A percentile compares a stretch with the other conserved stretches of the same genome.
These are phyloP conservation scores for Xylaria multiplex DNA, from an alignment of 2,329 filamentous ascomycete genomes.

Conservation along the genomic window DNA sequence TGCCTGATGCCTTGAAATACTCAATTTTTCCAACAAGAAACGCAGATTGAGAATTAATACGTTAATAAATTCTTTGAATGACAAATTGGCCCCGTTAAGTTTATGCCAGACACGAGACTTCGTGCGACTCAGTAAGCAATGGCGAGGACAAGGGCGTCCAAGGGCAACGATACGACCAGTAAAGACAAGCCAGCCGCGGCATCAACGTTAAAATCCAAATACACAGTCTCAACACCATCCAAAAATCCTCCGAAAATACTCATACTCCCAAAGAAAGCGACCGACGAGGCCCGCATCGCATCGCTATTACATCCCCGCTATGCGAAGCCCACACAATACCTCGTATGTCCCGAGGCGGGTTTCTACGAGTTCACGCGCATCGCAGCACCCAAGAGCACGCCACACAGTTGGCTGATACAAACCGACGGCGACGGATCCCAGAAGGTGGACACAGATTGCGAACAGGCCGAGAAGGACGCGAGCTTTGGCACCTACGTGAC, in stretches of 20 bases:
- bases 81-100: background rate
- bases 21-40: background rate
- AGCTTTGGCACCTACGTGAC: constrained; percentile 59
- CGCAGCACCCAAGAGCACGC: constrained; percentile 61
- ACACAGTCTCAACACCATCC: constrained; percentile 54
- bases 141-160: constrained; percentile 62
- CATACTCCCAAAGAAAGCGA: constrained; percentile 67
- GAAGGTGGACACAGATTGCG: constrained; percentile 18
- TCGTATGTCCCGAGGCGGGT: constrained; percentile 69
- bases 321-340: constrained; percentile 65
- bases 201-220: constrained; percentile 46
- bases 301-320: constrained; percentile 69
- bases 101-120: background rate
- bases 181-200: constrained; percentile 44
- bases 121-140: constrained; percentile 48
- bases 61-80: background rate
- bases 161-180: constrained; percentile 48
- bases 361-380: constrained; percentile 73
- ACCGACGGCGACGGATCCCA: constrained; percentile 23
- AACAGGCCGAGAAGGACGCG: constrained; percentile 37
- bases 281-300: constrained; percentile 65
- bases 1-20: background rate
- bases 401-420: constrained; percentile 72
- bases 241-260: constrained; percentile 65
- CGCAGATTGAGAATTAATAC: no score